These are phyloP conservation scores for Corynascus novoguineensis DNA, from an alignment of 495 filamentous ascomycete species.

Conservation along the genomic window DNA sequence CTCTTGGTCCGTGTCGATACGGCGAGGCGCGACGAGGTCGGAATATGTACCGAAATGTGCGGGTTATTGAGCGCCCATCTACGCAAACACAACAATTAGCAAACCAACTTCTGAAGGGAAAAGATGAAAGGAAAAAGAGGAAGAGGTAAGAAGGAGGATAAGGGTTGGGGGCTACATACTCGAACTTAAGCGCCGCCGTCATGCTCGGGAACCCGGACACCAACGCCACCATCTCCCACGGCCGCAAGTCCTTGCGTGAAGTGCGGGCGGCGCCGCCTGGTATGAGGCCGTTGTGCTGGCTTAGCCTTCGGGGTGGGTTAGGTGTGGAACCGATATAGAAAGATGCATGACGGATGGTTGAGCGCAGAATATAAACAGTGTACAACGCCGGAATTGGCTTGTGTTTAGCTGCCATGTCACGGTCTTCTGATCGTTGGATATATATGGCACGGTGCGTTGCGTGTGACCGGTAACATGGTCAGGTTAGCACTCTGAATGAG, in stretches of 20 bases:
- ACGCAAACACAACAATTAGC: background rate
- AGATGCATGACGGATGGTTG: slow-evolving; percentile 56
- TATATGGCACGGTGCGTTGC: too few relatives aligned
- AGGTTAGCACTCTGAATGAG: background rate
- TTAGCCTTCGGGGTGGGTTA: slow-evolving; percentile 71
- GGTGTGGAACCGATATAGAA: slow-evolving; percentile 91
- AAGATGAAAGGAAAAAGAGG: background rate
- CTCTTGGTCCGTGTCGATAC: slow-evolving; percentile 33
- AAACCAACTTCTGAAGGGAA: background rate
- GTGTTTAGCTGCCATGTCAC: slow-evolving; percentile 32
- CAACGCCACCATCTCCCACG: slow-evolving; percentile 90
- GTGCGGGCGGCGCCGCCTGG: slow-evolving; percentile 79
- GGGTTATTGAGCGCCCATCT: slow-evolving; percentile 94
- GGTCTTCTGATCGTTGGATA: background rate
- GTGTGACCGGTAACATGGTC: too few relatives aligned
- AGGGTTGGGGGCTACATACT: slow-evolving; percentile 57
- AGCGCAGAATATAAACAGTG: slow-evolving; percentile 77
- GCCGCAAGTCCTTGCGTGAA: slow-evolving; percentile 55
- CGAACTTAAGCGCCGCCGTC: slow-evolving; percentile 87
- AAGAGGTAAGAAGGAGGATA: background rate
- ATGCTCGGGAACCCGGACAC: slow-evolving; percentile 85
- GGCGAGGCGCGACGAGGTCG: slow-evolving; percentile 49
- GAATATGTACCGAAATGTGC: slow-evolving; percentile 67
- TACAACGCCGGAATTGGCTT: slow-evolving; percentile 53
- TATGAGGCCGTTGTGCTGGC: slow-evolving; percentile 79